Conservation (phyloP, 495 filamentous ascomycete genomes). For the Echria macrotheca region DNA sequence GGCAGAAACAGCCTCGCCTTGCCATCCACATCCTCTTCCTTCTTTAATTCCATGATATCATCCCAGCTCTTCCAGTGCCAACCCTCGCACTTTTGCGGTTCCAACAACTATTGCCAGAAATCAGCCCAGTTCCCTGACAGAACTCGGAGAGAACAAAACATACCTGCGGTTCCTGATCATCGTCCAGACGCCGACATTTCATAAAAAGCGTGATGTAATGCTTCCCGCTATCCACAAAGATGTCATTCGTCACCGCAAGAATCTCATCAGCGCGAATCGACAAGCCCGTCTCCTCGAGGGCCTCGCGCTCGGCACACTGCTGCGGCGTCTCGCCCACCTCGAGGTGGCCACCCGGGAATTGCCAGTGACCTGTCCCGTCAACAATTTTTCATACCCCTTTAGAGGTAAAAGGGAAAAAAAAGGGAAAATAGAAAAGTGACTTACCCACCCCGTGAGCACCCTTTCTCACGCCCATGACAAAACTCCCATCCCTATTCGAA, state of each 20-base stretch:
- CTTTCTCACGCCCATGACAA: constrained; percentile 39
- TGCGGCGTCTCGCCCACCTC: constrained; percentile 57
- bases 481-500: constrained; percentile 24
- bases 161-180: constrained; percentile 45
- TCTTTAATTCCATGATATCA: constrained; percentile 26
- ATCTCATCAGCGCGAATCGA: constrained; percentile 41
- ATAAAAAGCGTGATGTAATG: constrained; percentile 68
- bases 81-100: constrained; percentile 60
- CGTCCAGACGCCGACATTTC: constrained; percentile 36
- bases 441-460: constrained; percentile 35
- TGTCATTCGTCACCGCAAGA: constrained; percentile 53
- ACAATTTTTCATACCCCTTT: background rate
- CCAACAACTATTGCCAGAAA: constrained; percentile 32
- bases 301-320: constrained; percentile 57
- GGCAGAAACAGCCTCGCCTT: constrained; percentile 49
- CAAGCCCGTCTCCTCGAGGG: constrained; percentile 63
- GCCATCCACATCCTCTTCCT: constrained; percentile 15
- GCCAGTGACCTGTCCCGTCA: constrained; percentile 48
- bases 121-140: too few relatives aligned
- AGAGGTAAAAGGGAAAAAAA: background rate
- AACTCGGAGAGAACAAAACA: too few relatives aligned
- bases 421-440: constrained; percentile 1
- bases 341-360: constrained; percentile 64
- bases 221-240: constrained; percentile 47
- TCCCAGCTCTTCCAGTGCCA: constrained; percentile 60